Evolutionary conservation across 495 filamentous ascomycete species (phyloP), one percentile per base, ranked within the genome.

Genomic region (Xylaria intraflava): DNA sequence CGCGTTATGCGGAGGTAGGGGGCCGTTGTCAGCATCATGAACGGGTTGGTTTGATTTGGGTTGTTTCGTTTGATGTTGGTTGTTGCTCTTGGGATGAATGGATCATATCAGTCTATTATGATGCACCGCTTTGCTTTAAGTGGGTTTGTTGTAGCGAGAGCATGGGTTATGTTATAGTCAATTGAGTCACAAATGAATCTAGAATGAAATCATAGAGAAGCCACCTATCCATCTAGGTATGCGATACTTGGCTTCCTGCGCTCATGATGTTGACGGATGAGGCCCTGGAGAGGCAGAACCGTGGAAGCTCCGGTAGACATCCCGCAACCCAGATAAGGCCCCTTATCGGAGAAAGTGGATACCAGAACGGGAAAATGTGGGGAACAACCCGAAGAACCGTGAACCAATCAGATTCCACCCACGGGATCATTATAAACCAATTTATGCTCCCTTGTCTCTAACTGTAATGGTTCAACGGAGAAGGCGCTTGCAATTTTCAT

Each of bases 1-100:
- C 85, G 85, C 61, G 81, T 80, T 46, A 80, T 79, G 54, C 75
- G 79, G 36, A 94, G 83, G 53, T 73, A 72, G 0, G 77, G 75
- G 1, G 68, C 29, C 1, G 75, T 74, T 33, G 73, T 75, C 55
- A 81, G 68, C 79, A 83, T 82, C 26, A 50, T 62, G 56, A 24
- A n/a, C n/a, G n/a, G n/a, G n/a, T n/a, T 20, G 59, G 38, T 35
- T 35, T 27, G 16, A 46, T 27, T 44, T 42, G n/a, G n/a, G n/a
- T n/a, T 4, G 16, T 50, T 39, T 39, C 43, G 16, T 19, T 35
- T 45, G n/a, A 14, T 38, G 10, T 35, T 14, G 22, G 1, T 31
- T 6, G 20, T 26, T 8, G 5, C 20, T 16, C 8, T 31, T 24
- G 52, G 42, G n/a, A n/a, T n/a, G n/a, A n/a, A n/a, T n/a, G n/a